phyloP scores from a whole-genome alignment of 1,139 yeast species.

The Nakaseomyces delphensis region DNA sequence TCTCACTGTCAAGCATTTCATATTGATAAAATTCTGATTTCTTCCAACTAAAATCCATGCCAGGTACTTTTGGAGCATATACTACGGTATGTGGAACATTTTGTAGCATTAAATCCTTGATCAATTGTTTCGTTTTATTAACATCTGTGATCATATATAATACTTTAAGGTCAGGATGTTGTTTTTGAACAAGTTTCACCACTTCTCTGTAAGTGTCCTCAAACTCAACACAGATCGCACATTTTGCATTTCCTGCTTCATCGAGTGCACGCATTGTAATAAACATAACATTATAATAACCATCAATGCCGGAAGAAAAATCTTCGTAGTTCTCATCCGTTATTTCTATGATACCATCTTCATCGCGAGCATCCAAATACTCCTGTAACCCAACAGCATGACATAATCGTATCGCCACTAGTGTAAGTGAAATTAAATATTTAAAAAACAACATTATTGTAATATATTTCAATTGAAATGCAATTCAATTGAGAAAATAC shows the following conservation, averaged over 20 bases:
- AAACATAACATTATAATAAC: constrained; percentile 37
- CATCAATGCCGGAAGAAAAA: constrained; percentile 33
- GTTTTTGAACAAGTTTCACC: constrained; percentile 38
- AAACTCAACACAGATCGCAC: constrained; percentile 38
- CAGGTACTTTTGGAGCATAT: constrained; percentile 42
- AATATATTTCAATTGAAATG: no score
- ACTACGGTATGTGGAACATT: constrained; percentile 60
- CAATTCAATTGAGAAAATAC: background rate
- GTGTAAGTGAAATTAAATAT: background rate
- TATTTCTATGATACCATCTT: constrained; percentile 26
- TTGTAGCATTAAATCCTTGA: constrained; percentile 36
- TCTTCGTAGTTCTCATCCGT: constrained; percentile 28
- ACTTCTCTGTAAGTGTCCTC: constrained; percentile 37
- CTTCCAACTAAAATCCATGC: constrained; percentile 22
- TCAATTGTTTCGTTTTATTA: constrained; percentile 35
- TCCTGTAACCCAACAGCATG: background rate
- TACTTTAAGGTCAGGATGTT: constrained; percentile 37
- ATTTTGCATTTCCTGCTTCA: constrained; percentile 28
- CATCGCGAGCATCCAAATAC: constrained; percentile 11
- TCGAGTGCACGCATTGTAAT: constrained; percentile 37
- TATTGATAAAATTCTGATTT: constrained; percentile 32
- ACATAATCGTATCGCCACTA: background rate
- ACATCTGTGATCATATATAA: constrained; percentile 48
- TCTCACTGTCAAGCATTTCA: constrained; percentile 23
- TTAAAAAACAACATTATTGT: background rate